Evolutionary conservation across 2,329 filamentous ascomycete genomes (phyloP).

Genomic region (Verticillium tricorpus): DNA sequence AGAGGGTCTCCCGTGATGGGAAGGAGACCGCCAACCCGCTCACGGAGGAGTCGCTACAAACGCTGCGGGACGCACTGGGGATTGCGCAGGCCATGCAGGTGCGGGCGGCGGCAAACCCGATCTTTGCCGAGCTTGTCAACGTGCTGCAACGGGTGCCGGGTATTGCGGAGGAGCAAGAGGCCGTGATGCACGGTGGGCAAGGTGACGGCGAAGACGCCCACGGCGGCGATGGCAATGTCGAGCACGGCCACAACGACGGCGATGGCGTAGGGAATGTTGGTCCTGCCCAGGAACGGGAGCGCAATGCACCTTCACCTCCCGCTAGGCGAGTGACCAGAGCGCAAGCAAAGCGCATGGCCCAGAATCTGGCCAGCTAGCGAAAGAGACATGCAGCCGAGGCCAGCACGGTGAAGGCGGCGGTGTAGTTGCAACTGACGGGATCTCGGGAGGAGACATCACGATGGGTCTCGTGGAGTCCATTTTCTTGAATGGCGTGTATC

Average conservation of each 20-base stretch:
- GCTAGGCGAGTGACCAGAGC: background rate
- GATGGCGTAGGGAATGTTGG: background rate
- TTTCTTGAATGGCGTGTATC: too few species aligned
- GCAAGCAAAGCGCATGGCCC: background rate
- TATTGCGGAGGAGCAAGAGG: background rate
- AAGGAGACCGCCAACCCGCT: background rate
- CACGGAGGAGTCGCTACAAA: background rate
- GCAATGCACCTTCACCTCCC: too few species aligned
- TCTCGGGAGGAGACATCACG: too few species aligned
- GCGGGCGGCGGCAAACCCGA: background rate
- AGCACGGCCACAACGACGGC: background rate
- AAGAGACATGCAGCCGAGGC: too few species aligned
- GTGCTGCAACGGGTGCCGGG: background rate
- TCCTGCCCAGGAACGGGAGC: background rate
- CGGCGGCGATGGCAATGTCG: background rate
- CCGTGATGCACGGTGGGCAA: background rate
- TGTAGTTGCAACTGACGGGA: too few species aligned
- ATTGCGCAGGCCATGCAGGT: background rate
- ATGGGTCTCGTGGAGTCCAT: too few species aligned
- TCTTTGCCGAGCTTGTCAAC: background rate
- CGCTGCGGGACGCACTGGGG: background rate
- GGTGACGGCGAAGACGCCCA: background rate
- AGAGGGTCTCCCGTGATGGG: background rate
- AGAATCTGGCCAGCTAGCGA: too few species aligned
- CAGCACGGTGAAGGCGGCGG: background rate